Conservation (phyloP, 805 yeast species). For the Nematodospora valgi region DNA sequence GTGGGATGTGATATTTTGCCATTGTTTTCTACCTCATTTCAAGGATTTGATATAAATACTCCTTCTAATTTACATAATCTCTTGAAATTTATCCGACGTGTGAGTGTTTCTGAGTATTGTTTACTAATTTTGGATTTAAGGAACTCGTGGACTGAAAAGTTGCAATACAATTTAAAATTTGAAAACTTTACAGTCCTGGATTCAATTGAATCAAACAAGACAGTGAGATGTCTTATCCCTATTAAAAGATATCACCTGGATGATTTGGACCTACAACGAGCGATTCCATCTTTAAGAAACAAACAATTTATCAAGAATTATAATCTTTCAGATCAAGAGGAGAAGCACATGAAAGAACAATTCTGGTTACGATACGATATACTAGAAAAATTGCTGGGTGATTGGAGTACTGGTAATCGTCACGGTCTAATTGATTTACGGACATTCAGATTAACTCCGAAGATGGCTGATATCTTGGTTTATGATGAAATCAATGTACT, state of each 20-base stretch:
- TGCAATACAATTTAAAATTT: constrained; percentile 27
- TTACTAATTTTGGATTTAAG: constrained; percentile 70
- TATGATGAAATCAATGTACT: constrained; percentile 46
- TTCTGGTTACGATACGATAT: constrained; percentile 83
- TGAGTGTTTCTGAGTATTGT: constrained; percentile 45
- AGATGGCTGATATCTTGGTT: constrained; percentile 55
- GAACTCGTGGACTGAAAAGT: constrained; percentile 71
- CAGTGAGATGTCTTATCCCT: constrained; percentile 66
- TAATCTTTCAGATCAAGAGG: constrained; percentile 54
- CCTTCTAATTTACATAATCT: constrained; percentile 22
- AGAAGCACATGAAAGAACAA: constrained; percentile 49
- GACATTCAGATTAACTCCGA: constrained; percentile 56
- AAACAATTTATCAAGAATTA: constrained; percentile 67
- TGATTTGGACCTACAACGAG: constrained; percentile 39
- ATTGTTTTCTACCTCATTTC: constrained; percentile 21
- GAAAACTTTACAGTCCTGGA: constrained; percentile 26
- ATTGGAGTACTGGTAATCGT: constrained; percentile 53
- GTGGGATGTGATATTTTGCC: constrained; percentile 76
- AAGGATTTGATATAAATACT: too few species aligned
- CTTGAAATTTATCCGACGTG: constrained; percentile 22
- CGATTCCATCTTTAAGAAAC: constrained; percentile 68
- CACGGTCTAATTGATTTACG: constrained; percentile 65
- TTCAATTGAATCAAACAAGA: constrained; percentile 24
- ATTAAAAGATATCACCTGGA: constrained; percentile 50
- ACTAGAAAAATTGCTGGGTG: constrained; percentile 55